Conservation (phyloP, 495 filamentous ascomycete genomes). For the Penicillium coprophilum region DNA sequence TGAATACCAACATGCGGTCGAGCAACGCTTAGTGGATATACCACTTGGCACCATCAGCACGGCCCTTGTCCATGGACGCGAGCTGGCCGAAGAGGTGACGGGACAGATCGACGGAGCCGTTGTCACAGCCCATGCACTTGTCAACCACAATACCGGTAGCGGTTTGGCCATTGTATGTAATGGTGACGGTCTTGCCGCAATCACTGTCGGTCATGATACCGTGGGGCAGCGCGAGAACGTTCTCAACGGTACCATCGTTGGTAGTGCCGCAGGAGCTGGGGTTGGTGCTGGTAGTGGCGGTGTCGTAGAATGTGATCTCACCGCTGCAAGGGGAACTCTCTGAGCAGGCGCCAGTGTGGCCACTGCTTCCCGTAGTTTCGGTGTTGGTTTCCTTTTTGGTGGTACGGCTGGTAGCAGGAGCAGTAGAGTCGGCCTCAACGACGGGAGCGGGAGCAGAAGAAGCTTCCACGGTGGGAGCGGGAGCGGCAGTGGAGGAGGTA, state of each 20-base stretch:
- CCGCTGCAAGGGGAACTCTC: slow-evolving; percentile 38
- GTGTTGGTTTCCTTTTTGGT: slow-evolving; percentile 15
- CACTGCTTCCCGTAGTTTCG: slow-evolving; percentile 21
- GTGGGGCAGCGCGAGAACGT: slow-evolving; percentile 47
- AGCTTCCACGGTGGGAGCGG: slow-evolving; percentile 12
- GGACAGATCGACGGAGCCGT: slow-evolving; percentile 47
- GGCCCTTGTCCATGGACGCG: slow-evolving; percentile 30
- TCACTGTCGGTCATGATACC: slow-evolving; percentile 59
- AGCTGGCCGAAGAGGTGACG: slow-evolving; percentile 42
- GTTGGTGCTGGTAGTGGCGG: slow-evolving; percentile 32
- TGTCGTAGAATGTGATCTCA: slow-evolving; percentile 51
- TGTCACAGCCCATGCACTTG: slow-evolving; percentile 70
- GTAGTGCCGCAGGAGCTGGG: slow-evolving; percentile 48
- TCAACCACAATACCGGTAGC: slow-evolving; percentile 60
- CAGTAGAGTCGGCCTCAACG: slow-evolving; percentile 12
- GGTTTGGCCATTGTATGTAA: slow-evolving; percentile 57
- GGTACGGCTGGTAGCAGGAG: slow-evolving; percentile 4
- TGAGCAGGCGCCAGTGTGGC: slow-evolving; percentile 38
- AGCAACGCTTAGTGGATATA: slow-evolving; percentile 35
- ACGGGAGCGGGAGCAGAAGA: slow-evolving; percentile 11
- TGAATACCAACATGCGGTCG: slow-evolving; percentile 19
- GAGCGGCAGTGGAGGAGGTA: slow-evolving; percentile 7
- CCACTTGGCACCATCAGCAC: slow-evolving; percentile 37
- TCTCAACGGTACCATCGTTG: slow-evolving; percentile 43
- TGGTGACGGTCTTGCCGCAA: slow-evolving; percentile 66